Evolutionary conservation across 148 eudicot genomes (phyloP).

Genomic region (Nepenthes mirabilis): DNA sequence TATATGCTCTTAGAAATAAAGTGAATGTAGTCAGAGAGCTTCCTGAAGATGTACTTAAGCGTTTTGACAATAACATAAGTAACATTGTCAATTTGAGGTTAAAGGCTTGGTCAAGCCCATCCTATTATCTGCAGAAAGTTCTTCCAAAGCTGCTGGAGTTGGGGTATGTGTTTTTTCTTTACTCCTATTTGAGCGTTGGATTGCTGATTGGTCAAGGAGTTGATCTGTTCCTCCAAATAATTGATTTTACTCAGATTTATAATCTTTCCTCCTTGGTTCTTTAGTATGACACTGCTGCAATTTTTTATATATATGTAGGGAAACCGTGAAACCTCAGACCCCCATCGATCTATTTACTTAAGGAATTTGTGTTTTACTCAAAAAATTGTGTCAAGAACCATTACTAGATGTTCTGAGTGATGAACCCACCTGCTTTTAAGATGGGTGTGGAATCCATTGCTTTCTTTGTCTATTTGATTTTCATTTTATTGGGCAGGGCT

Average conservation of each 20-base stretch:
- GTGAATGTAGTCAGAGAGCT: slow-evolving; percentile 76
- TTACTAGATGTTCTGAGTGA: too few species aligned
- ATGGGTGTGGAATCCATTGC: neutral
- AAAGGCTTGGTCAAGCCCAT: slow-evolving; percentile 93
- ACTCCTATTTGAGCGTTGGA: neutral
- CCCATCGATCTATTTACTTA: too few species aligned
- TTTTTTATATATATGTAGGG: too few species aligned
- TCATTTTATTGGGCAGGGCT: slow-evolving; percentile 41
- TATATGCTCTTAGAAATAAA: slow-evolving; percentile 69
- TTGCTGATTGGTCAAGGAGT: too few species aligned
- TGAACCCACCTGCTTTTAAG: too few species aligned
- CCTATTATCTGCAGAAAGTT: slow-evolving; percentile 74
- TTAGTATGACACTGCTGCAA: too few species aligned
- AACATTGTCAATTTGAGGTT: slow-evolving; percentile 87
- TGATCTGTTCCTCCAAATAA: too few species aligned
- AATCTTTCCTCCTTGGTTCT: neutral
- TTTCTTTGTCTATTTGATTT: neutral
- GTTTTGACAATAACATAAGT: slow-evolving; percentile 84
- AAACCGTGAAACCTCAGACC: too few species aligned
- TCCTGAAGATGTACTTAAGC: slow-evolving; percentile 63
- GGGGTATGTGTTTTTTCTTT: slow-evolving; percentile 35
- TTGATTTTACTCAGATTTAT: neutral
- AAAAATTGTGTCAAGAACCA: too few species aligned
- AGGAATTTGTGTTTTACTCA: too few species aligned
- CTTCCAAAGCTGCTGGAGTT: slow-evolving; percentile 64